phyloP scores from a whole-genome alignment of 2,329 filamentous ascomycete genomes.

The Paecilomyces formosus region DNA sequence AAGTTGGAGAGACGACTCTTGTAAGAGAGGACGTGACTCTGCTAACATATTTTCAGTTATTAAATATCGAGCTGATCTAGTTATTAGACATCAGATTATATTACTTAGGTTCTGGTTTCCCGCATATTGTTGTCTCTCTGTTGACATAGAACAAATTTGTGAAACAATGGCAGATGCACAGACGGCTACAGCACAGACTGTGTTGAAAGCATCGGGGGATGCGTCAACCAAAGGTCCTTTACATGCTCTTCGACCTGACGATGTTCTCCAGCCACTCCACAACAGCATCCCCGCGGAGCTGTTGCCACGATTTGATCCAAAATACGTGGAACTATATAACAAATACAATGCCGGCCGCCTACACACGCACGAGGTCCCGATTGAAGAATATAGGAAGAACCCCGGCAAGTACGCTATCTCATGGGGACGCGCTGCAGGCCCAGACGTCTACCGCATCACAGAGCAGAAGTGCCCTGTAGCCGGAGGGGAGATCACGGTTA shows the following conservation, averaged over 20 bases:
- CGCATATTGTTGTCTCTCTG: background rate
- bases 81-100: background rate
- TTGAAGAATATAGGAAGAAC: slow-evolving; percentile 31
- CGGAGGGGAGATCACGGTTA: slow-evolving; percentile 31
- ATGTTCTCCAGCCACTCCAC: slow-evolving; percentile 26
- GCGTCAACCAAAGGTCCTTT: background rate
- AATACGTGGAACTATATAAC: slow-evolving; percentile 36
- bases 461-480: slow-evolving; percentile 33
- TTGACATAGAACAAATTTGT: background rate
- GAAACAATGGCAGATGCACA: background rate
- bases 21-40: no score
- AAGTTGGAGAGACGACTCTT: background rate
- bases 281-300: slow-evolving; percentile 35
- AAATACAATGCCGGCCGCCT: slow-evolving; percentile 35
- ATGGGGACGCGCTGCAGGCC: slow-evolving; percentile 31
- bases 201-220: background rate
- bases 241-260: background rate
- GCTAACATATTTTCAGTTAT: background rate
- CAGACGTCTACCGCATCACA: slow-evolving; percentile 31
- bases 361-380: slow-evolving; percentile 35
- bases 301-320: slow-evolving; percentile 30
- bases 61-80: background rate
- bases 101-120: background rate
- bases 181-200: background rate
- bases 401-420: slow-evolving; percentile 30